Base-by-base conservation (phyloP, 768 basidiomycete genomes). In the Termitomyces sp. region DNA sequence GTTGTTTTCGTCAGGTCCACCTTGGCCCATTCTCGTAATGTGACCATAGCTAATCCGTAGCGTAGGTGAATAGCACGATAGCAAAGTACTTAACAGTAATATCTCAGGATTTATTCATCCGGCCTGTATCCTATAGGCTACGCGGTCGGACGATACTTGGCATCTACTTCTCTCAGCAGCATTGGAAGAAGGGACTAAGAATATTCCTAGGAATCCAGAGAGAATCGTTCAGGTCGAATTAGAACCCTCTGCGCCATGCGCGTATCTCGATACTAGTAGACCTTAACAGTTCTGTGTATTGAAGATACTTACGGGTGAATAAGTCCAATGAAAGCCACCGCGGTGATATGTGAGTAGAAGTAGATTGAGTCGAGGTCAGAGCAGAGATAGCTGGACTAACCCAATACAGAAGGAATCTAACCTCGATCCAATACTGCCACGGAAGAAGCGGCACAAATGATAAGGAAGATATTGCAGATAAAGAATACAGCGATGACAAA, bases 361-460 rank as follows among this genome's bases (percentile, higher is more conserved):
- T 14, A 37, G 36, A 37, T 12, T 37, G 12, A 52, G 12, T 11
- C 20, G 51, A 37, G 51, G 36, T 86, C 85, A 2, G 78, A 74
- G 29, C 15, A 54, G 38, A 25, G 38, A 54, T 38, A 40, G 52
- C 8, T 17, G 29, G 38, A 15, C 52, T n/a, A 72, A 89, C 88
- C 79, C 83, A 89, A 65, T 89, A 90, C 2, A 87, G 87, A 25
- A 91, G 75, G 58, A 74, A 68, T 20, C 81, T 74, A 79, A 78
- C 52, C 73, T 73, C 10, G 77, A 76, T 17, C 81, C 85, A 9
- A 74, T 69, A 0, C 74, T 68, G 1, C 88, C 87, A 88, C 5
- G 88, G 87, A 59, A 89, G 72, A 37, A 1, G 88, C 87, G 7
- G 83, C 81, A 31, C 79, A 64, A 63, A 6, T 25, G 29, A 83